Conservation (phyloP, 78 protist species). For the Dictyostelium firmibasis region DNA sequence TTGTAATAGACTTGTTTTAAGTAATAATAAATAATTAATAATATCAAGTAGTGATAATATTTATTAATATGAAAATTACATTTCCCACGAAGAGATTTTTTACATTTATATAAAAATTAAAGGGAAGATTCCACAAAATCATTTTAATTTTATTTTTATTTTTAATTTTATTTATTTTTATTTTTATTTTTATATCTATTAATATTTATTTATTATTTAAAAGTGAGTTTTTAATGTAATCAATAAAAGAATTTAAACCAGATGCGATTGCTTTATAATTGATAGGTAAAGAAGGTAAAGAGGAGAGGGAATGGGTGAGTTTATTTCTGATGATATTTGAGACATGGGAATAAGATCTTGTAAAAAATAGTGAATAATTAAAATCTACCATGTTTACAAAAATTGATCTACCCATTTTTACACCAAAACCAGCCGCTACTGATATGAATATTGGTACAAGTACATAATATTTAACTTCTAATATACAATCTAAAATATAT, state of each 20-base stretch:
- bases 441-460: conserved; percentile 39
- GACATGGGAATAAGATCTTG: background rate
- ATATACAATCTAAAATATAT: conserved; percentile 43
- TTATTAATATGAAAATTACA: no score
- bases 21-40: no score
- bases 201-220: no score
- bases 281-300: background rate
- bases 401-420: conserved; percentile 43
- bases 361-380: background rate
- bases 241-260: background rate
- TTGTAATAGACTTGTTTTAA: no score
- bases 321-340: background rate
- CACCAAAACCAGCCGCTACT: conserved; percentile 49
- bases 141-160: no score
- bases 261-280: background rate
- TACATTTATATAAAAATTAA: no score
- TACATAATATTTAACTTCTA: conserved; percentile 23
- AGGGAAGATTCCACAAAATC: no score
- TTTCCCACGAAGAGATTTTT: no score
- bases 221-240: background rate
- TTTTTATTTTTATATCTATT: no score
- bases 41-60: no score
- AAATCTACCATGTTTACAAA: conserved; percentile 12
- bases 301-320: background rate
- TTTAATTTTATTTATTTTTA: no score